Evolutionary conservation across 768 basidiomycete species (phyloP).

Genomic region (Neoboletus brunneissimus): DNA sequence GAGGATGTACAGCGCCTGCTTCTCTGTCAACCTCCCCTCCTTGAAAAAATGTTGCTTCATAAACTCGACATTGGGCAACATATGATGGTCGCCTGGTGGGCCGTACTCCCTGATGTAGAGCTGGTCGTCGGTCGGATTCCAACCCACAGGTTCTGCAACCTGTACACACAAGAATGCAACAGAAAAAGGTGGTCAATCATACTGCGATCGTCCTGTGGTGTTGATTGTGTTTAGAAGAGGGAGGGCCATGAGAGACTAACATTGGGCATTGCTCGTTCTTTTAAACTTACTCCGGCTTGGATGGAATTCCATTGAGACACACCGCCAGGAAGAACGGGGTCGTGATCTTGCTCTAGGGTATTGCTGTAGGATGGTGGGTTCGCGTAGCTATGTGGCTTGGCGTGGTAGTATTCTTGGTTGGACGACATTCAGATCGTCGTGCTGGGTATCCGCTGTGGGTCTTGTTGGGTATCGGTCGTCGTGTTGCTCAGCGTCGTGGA

Average conservation of each 20-base stretch:
- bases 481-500: conserved; percentile 1
- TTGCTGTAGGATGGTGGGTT: conserved; percentile 12
- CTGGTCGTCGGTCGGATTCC: conserved; percentile 68
- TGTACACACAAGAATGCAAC: conserved; percentile 30
- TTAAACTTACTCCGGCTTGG: conserved; percentile 17
- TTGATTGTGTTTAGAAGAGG: conserved; percentile 8
- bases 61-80: conserved; percentile 71
- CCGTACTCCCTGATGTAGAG: conserved; percentile 59
- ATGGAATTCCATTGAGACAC: conserved; percentile 23
- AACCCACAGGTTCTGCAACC: conserved; percentile 67
- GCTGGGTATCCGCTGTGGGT: conserved; percentile 14
- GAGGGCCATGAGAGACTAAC: conserved; percentile 31
- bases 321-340: conserved; percentile 27
- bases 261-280: conserved; percentile 31
- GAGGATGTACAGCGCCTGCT: conserved; percentile 83
- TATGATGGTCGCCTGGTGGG: conserved; percentile 32
- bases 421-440: conserved; percentile 21
- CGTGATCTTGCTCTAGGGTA: conserved; percentile 28
- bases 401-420: conserved; percentile 26
- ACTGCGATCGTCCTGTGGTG: conserved; percentile 21
- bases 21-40: conserved; percentile 80
- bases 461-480: conserved; percentile 16
- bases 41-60: conserved; percentile 87
- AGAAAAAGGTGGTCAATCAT: conserved; percentile 25
- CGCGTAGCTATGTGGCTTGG: conserved; percentile 8